Evolutionary conservation across 345 rosid genomes (phyloP).

Genomic region (Moricandia moricandioides): DNA sequence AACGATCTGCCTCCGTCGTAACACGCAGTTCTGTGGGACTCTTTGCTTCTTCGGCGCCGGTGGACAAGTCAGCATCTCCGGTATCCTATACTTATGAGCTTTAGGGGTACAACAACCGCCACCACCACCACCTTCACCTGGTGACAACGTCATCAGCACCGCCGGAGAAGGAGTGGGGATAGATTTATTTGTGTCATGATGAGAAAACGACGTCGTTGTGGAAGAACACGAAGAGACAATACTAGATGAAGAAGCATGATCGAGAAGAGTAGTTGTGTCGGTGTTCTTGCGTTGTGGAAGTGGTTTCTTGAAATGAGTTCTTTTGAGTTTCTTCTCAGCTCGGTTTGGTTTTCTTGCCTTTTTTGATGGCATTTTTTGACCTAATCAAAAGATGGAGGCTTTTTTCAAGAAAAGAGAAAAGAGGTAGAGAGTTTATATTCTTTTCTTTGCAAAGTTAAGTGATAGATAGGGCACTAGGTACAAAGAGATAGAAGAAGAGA

Average conservation of each 20-base stretch:
- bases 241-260: slow-evolving; percentile 14
- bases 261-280: slow-evolving; percentile 9
- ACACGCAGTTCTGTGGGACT: slow-evolving; percentile 39
- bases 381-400: slow-evolving; percentile 7
- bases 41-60: slow-evolving; percentile 95
- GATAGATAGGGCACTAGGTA: not conserved
- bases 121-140: not conserved
- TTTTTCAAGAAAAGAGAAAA: not conserved
- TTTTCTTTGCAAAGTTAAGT: slow-evolving; percentile 6
- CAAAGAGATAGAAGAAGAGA: slow-evolving; percentile 9
- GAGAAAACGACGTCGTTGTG: slow-evolving; percentile 19
- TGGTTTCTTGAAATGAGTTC: slow-evolving; percentile 34
- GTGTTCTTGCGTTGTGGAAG: slow-evolving; percentile 15
- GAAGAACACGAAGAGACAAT: slow-evolving; percentile 27
- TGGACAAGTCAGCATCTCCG: slow-evolving; percentile 74
- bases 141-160: not conserved
- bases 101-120: slow-evolving; percentile 68
- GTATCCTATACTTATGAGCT: slow-evolving; percentile 67
- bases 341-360: slow-evolving; percentile 31
- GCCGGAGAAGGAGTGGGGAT: slow-evolving; percentile 15
- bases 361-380: slow-evolving; percentile 32
- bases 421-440: not conserved
- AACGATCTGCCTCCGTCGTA: slow-evolving; percentile 63
- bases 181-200: slow-evolving; percentile 16
- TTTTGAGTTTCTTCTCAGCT: slow-evolving; percentile 3